Evolutionary conservation across 371 early-diverging fungal genomes (phyloP).

Genomic region (Syncephalastrum monosporum): DNA sequence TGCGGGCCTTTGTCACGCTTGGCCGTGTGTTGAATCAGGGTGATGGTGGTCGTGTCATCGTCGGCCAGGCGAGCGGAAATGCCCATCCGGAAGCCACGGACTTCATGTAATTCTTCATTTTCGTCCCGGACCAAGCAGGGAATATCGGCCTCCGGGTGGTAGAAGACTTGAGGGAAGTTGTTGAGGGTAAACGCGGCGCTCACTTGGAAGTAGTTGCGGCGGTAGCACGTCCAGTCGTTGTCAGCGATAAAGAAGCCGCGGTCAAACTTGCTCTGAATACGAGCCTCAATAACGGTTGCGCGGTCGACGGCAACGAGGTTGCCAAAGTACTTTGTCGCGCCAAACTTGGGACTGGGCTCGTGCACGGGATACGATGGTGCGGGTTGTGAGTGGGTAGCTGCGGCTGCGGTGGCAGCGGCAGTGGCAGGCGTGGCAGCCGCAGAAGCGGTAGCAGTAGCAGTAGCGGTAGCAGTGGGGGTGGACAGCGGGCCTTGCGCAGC

Average conservation of each 20-base stretch:
- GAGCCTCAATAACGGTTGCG: constrained; percentile 26
- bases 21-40: constrained; percentile 87
- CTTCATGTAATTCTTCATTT: constrained; percentile 29
- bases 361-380: constrained; percentile 9
- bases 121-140: constrained; percentile 46
- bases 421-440: background rate
- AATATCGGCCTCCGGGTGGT: constrained; percentile 19
- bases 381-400: background rate
- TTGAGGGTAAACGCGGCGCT: constrained; percentile 69
- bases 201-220: constrained; percentile 93
- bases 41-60: constrained; percentile 65
- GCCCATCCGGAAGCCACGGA: constrained; percentile 63
- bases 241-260: constrained; percentile 81
- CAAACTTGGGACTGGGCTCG: constrained; percentile 20
- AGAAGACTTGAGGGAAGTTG: constrained; percentile 33
- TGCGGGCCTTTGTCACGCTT: constrained; percentile 93
- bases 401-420: background rate
- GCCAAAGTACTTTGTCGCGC: constrained; percentile 22
- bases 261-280: constrained; percentile 68
- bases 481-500: constrained; percentile 2
- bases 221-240: constrained; percentile 91
- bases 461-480: constrained; percentile 3
- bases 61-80: constrained; percentile 60
- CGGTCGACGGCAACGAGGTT: constrained; percentile 17
- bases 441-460: background rate